Conservation (phyloP, 306 rosid species). For the Prunus kanzakura region DNA sequence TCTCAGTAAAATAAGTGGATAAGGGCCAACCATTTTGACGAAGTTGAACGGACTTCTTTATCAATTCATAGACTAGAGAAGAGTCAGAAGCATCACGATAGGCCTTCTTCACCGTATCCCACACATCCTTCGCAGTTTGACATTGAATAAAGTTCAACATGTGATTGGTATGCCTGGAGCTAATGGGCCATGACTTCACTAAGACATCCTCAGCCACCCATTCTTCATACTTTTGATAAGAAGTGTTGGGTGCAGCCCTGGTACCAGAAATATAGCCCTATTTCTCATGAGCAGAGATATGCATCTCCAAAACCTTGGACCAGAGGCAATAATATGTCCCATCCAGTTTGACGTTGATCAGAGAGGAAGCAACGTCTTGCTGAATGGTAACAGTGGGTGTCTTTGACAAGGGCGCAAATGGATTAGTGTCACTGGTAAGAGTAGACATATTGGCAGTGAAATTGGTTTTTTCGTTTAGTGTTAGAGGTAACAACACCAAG, state of each 20-base stretch:
- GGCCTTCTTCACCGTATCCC: neutral
- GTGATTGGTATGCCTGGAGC: neutral
- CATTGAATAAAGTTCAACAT: neutral
- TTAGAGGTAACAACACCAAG: no score
- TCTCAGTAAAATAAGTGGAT: neutral
- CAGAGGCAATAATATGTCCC: neutral
- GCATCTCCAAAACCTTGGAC: neutral
- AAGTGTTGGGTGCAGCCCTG: neutral
- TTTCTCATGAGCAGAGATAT: neutral
- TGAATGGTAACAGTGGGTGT: neutral
- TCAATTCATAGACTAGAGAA: neutral
- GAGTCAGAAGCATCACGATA: neutral
- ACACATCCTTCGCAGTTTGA: neutral
- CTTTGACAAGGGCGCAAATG: no score
- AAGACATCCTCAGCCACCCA: neutral
- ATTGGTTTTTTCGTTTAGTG: no score
- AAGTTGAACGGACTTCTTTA: neutral
- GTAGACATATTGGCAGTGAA: no score
- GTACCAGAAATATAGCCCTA: neutral
- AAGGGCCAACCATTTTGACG: neutral
- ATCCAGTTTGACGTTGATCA: neutral
- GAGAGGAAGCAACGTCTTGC: neutral
- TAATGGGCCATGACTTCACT: neutral
- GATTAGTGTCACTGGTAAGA: no score
- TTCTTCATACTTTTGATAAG: neutral